Conservation (phyloP, 139 green algal genomes). For the Chlorella vulgaris region DNA sequence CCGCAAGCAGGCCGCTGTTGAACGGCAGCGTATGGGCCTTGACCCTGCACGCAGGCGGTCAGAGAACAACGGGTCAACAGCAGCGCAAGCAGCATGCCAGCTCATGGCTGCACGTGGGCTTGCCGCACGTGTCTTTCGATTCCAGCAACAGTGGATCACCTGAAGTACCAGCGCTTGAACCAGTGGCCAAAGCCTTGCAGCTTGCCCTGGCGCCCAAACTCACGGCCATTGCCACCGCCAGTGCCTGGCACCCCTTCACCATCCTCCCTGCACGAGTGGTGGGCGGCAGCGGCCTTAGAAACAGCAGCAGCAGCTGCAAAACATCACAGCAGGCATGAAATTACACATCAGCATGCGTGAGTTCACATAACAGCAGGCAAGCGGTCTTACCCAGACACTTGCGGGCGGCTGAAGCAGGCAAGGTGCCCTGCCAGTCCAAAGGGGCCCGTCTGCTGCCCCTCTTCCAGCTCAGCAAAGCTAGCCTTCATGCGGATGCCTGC, state of each 20-base stretch:
- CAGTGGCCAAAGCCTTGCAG: neutral
- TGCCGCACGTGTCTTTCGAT: no score
- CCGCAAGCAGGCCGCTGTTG: neutral
- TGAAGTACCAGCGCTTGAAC: slow-evolving; percentile 15
- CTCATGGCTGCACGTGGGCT: neutral
- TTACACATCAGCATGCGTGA: no score
- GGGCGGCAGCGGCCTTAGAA: no score
- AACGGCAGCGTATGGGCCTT: neutral
- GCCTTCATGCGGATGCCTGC: slow-evolving; percentile 21
- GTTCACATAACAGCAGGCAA: no score
- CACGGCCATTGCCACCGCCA: neutral
- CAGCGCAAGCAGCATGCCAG: no score
- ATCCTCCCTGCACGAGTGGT: no score
- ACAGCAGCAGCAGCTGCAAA: no score
- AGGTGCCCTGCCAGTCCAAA: slow-evolving; percentile 1
- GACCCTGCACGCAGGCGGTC: neutral
- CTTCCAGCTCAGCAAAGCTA: slow-evolving; percentile 15
- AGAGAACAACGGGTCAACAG: neutral
- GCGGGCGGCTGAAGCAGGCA: neutral
- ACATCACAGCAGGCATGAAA: no score
- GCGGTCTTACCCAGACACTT: no score
- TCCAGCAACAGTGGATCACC: no score
- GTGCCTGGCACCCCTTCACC: no score
- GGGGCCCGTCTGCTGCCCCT: neutral
- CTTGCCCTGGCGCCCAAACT: slow-evolving; percentile 20